phyloP scores from a whole-genome alignment of 2,329 filamentous ascomycete species.

The Cryoendolithus antarcticus region DNA sequence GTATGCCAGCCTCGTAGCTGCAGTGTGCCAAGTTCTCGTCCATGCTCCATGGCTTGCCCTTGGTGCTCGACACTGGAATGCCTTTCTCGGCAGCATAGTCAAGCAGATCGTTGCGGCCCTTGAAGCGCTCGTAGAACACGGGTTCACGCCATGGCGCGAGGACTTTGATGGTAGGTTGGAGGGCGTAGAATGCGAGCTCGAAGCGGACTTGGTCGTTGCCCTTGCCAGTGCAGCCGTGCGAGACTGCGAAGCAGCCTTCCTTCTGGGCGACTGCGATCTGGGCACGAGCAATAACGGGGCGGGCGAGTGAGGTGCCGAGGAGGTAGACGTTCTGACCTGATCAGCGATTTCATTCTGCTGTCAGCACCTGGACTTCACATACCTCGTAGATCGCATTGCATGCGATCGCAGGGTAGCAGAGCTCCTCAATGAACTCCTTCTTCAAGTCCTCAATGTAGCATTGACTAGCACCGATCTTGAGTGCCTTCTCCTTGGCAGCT shows the following conservation, averaged over 20 bases:
- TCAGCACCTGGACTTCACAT: neutral
- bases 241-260: conserved; percentile 40
- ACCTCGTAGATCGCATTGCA: conserved; percentile 46
- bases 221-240: conserved; percentile 49
- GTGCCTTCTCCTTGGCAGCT: conserved; percentile 59
- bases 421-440: conserved; percentile 60
- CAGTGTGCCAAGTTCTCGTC: conserved; percentile 65
- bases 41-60: conserved; percentile 58
- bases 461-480: conserved; percentile 55
- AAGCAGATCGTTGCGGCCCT: conserved; percentile 59
- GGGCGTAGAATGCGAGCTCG: conserved; percentile 49
- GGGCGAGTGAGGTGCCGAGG: conserved; percentile 46
- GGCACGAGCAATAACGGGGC: conserved; percentile 57
- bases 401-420: conserved; percentile 69
- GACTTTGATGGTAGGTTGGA: conserved; percentile 55
- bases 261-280: conserved; percentile 53
- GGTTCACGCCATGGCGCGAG: conserved; percentile 65
- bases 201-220: conserved; percentile 56
- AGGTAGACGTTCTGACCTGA: conserved; percentile 42
- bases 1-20: conserved; percentile 66
- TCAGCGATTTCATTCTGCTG: neutral
- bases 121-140: conserved; percentile 58
- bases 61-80: conserved; percentile 62
- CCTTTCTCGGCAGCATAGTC: conserved; percentile 55
- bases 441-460: conserved; percentile 53